Base-by-base conservation (phyloP, 2,329 filamentous ascomycete species). In the Bimuria novae-zelandiae region DNA sequence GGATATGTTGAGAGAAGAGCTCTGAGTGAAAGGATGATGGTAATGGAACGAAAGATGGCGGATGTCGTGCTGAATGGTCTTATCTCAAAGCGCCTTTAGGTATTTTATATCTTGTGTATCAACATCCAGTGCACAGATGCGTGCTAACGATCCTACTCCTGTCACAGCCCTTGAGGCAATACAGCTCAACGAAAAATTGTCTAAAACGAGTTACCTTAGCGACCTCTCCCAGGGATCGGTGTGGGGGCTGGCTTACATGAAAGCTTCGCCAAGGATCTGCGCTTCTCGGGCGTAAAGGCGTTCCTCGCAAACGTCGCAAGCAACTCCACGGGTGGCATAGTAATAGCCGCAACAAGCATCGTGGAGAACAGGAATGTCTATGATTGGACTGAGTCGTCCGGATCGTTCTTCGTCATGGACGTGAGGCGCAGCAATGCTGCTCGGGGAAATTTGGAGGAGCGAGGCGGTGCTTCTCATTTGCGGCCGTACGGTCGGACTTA, bases 61-160 rank as follows among this genome's bases (percentile, higher is more conserved):
- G n/a, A n/a, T n/a, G 27, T 27, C 21, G 37, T 42, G 17, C 39
- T 42, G 39, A 16, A 42, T 27, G 21, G 22, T 21, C 29, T 33
- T 17, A 14, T 4, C 2, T 10, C 10, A 14, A 2, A 22, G n/a
- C 14, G 14, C 3, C 22, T 7, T n/a, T n/a, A n/a, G n/a, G n/a
- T 30, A 30, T 21, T 37, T 49, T 49, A 49, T 49, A 49, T 42
- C 37, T 22, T 49, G 14, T 29, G 25, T n/a, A n/a, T n/a, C 39
- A 33, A 48, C 7, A 16, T 27, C n/a, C 25, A 14, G 29, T 21
- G 29, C 46, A 32, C 37, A 30, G 29, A 21, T 32, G 10, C 17
- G 22, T 23, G 7, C 21, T 32, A 7, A 29, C 11, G 27, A 30
- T 27, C 46, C 25, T 41, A 41, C 21, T 40, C 16, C 36, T 40